A percentile compares a stretch with the other conserved stretches of the same genome.
Conservation (phyloP, 768 basidiomycete genomes). For the Pleurotus tuber-regium region DNA sequence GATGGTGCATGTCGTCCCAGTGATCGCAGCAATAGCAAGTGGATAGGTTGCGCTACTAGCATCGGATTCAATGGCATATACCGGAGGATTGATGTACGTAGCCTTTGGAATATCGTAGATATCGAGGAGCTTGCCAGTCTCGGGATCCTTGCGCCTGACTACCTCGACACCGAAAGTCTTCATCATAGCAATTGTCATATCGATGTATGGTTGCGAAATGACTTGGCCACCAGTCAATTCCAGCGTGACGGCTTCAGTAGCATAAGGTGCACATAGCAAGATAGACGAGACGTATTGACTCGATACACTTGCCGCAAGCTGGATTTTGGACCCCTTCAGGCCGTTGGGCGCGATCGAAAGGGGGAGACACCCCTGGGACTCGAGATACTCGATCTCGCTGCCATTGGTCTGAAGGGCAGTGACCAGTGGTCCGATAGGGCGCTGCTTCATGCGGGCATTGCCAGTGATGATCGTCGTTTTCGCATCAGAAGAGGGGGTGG, state of each 20-base stretch:
- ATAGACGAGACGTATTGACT: constrained; percentile 99
- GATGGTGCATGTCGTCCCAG: constrained; percentile 95
- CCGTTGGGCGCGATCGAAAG: constrained; percentile 83
- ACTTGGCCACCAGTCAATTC: constrained; percentile 93
- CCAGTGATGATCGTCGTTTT: constrained; percentile 85
- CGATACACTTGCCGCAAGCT: constrained; percentile 91
- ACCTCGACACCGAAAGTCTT: constrained; percentile 83
- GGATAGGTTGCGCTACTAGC: constrained; percentile 97
- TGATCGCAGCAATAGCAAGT: constrained; percentile 94
- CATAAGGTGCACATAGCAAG: constrained; percentile 95
- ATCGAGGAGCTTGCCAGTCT: constrained; percentile 63
- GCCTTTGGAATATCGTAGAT: constrained; percentile 86
- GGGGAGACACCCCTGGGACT: constrained; percentile 82
- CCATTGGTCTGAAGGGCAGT: constrained; percentile 85
- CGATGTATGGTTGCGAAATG: constrained; percentile 98
- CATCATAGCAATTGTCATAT: constrained; percentile 99
- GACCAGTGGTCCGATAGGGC: constrained; percentile 94
- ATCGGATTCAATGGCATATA: constrained; percentile 92
- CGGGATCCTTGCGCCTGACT: constrained; percentile 56
- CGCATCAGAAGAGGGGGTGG: constrained; percentile 31
- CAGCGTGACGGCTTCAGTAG: constrained; percentile 75
- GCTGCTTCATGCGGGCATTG: constrained; percentile 98
- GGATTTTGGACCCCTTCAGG: constrained; percentile 76
- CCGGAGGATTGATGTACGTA: constrained; percentile 70
- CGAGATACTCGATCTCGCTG: constrained; percentile 73